Conservation (phyloP, 345 rosid genomes). For the Luvunga scandens region DNA sequence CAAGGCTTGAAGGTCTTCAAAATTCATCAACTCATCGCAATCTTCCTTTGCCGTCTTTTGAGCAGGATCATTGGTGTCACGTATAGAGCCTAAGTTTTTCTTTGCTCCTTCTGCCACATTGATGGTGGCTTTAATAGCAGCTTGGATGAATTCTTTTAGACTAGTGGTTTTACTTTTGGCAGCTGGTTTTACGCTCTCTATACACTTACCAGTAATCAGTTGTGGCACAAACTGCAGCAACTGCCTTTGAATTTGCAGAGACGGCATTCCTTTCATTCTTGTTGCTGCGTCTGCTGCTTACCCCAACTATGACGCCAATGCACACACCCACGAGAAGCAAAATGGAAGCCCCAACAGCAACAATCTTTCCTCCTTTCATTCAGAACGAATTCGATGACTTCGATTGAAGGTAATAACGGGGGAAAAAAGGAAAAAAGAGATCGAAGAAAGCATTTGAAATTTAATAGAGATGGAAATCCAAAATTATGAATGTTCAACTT, state of each 20-base stretch:
- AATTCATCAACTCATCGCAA: constrained; percentile 41
- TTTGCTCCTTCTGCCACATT: constrained; percentile 22
- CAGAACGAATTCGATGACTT: background rate
- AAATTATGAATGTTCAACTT: background rate
- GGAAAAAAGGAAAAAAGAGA: background rate
- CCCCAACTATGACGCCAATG: constrained; percentile 20
- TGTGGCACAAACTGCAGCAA: constrained; percentile 29
- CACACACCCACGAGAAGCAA: constrained; percentile 33
- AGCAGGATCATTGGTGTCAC: background rate
- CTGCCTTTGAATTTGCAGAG: constrained; percentile 27
- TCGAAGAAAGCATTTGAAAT: background rate
- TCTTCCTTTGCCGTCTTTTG: constrained; percentile 45
- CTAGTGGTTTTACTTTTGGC: constrained; percentile 20
- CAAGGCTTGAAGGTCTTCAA: constrained; percentile 39
- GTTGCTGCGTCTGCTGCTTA: background rate
- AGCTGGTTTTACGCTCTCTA: constrained; percentile 16
- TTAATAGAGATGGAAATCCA: background rate
- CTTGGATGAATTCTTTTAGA: constrained; percentile 38
- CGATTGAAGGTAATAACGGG: background rate
- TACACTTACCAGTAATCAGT: constrained; percentile 38
- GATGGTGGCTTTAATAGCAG: constrained; percentile 31
- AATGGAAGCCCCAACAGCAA: constrained; percentile 23
- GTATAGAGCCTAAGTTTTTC: constrained; percentile 12
- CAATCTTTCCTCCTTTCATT: constrained; percentile 16
- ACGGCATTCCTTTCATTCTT: background rate